These are phyloP conservation scores for Rhododendron williamsianum DNA, from an alignment of 148 eudicot genomes.

Conservation along the genomic window DNA sequence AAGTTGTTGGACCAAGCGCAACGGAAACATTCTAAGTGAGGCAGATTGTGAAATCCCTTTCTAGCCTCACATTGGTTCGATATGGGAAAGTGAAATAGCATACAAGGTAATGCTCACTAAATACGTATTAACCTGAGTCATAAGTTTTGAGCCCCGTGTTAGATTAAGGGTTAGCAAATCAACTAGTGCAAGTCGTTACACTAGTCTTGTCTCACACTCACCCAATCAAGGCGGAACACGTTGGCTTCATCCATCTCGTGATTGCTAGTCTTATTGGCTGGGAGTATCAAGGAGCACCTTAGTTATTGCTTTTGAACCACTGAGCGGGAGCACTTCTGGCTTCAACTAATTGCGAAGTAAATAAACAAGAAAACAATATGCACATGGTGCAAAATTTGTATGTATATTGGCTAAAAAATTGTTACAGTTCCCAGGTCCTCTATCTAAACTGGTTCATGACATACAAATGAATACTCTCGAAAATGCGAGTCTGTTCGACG, in stretches of 20 bases:
- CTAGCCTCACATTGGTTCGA: not conserved
- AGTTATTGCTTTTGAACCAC: not conserved
- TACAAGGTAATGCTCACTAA: no score
- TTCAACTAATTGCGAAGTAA: not conserved
- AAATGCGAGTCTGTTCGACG: not conserved
- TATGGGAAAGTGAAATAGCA: not conserved
- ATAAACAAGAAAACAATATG: not conserved
- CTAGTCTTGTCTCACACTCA: not conserved
- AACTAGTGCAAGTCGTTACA: not conserved
- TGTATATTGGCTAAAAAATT: not conserved
- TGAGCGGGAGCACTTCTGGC: not conserved
- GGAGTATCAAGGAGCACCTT: not conserved
- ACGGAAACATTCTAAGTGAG: not conserved
- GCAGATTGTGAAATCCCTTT: not conserved
- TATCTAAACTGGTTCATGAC: not conserved
- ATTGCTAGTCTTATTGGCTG: not conserved
- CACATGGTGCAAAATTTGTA: slow-evolving; percentile 1
- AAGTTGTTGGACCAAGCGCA: no score
- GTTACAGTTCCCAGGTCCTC: not conserved
- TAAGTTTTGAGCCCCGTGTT: no score
- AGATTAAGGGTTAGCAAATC: not conserved
- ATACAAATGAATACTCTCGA: slow-evolving; percentile 3
- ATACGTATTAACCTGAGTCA: no score
- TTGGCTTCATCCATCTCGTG: not conserved
- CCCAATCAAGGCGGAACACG: not conserved